These are phyloP conservation scores for Amanita brunnescens DNA, from an alignment of 768 basidiomycete species.

Conservation along the genomic window DNA sequence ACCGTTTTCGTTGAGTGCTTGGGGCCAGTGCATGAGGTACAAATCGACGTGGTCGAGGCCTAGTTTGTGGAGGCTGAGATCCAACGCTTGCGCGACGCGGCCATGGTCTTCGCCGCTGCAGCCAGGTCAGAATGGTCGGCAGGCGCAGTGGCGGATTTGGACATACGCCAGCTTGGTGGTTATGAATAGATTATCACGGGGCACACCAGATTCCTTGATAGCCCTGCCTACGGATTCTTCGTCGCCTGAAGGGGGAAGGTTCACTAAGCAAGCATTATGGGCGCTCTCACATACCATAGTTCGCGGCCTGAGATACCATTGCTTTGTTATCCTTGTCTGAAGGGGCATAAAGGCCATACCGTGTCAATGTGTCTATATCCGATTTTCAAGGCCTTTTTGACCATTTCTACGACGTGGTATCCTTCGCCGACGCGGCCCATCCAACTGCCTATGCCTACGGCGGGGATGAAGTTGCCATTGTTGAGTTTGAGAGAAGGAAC, in stretches of 20 bases:
- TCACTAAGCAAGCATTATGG: too few species aligned
- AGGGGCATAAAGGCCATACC: constrained; percentile 9
- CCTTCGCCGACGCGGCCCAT: constrained; percentile 28
- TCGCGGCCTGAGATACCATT: background rate
- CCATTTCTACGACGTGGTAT: constrained; percentile 32
- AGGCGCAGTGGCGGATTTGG: background rate
- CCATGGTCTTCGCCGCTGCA: constrained; percentile 28
- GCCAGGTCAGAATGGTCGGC: too few species aligned
- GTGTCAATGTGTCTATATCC: constrained; percentile 31
- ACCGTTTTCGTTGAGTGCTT: constrained; percentile 16
- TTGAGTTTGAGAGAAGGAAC: constrained; percentile 17
- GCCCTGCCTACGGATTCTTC: constrained; percentile 30
- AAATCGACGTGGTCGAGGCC: constrained; percentile 38
- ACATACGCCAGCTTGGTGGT: constrained; percentile 33
- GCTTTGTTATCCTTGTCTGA: background rate
- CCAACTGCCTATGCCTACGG: constrained; percentile 30
- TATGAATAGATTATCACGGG: constrained; percentile 30
- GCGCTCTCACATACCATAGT: constrained; percentile 9
- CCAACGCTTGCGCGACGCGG: constrained; percentile 23
- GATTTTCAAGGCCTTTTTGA: constrained; percentile 25
- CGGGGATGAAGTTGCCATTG: constrained; percentile 21
- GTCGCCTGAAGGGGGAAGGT: constrained; percentile 14
- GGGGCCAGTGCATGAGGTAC: constrained; percentile 36
- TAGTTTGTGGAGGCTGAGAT: constrained; percentile 25
- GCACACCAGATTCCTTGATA: constrained; percentile 29